Base-by-base conservation (phyloP, 768 basidiomycete species). In the Agrocybe chaxingu region DNA sequence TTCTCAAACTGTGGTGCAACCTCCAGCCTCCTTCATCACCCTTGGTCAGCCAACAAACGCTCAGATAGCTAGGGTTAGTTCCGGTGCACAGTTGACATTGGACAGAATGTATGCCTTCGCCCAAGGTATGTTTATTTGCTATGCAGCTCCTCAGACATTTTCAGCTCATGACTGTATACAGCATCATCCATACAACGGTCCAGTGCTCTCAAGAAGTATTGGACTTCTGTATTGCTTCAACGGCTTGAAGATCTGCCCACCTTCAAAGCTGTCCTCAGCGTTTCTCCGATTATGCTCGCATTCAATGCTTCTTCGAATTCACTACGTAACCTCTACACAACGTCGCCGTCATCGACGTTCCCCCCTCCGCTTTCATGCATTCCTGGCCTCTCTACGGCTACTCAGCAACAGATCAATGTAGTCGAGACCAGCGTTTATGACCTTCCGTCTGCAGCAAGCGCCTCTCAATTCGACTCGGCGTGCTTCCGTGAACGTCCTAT, bases 91-190 rank as follows among this genome's bases (percentile, higher is more conserved):
- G 36, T 52, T 64, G 16, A 67, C 74, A 4, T 60, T 86, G 50
- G 77, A 86, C 60, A 71, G 76, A 38, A 81, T 85, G 75, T 84
- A 83, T 61, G 74, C 71, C 12, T 80, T 70, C 68, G 81, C 85
- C 13, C 65, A 68, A 50, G 84, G 85, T 85, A 61, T 50, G 78
- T 58, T 30, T 3, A 24, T 51, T 32, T 41, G 32, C 37, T 47
- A 36, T 42, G 9, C 34, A 42, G 6, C 24, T 8, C 33, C 29
- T 30, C 18, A 29, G 3, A 3, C 16, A 16, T 16, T 16, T 38
- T 16, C 5, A 19, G 32, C 35, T 43, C 48, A 37, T 63, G 51
- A 42, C n/a, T 35, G 29, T 37, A 29, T 43, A 4, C 57, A 87
- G 85, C 84, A 1, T 80, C 82, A 8, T 78, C 84, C 0, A 72